Base-by-base conservation (phyloP, 2,329 filamentous ascomycete species). In the Beauveria bassiana region DNA sequence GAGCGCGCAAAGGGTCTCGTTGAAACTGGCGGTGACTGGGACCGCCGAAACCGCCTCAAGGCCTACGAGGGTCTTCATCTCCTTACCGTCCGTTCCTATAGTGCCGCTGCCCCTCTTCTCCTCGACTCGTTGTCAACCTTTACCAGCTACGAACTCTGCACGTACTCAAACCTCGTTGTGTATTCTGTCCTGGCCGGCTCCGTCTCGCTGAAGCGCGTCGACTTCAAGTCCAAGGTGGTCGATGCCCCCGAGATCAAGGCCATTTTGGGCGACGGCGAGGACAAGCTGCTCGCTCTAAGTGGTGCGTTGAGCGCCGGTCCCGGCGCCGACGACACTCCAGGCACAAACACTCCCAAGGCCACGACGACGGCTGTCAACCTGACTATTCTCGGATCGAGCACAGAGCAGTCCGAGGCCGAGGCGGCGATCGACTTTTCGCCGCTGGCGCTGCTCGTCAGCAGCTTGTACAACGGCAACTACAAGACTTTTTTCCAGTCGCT, bases 211-310 rank as follows among this genome's bases (percentile, higher is more conserved):
- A 96, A 97, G 80, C 89, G 95, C 54, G 91, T 97, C 40, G 95
- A 99, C 75, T 99, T 99, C 84, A 99, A 99, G 82, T 90, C 90
- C 66, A 98, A 98, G 81, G 95, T 99, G 28, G 93, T 99, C 46
- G 95, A 99, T 74, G 95, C 95, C 8, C 93, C 95, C 14, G 95
- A 99, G 78, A 97, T 99, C 78, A 96, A 95, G 78, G 95, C 95
- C 43, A 96, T 99, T 65, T 85, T 99, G 26, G 95, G 93, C 62
- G 88, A 93, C 68, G 88, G 88, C 26, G 90, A 96, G 69, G 93
- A 97, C 71, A 93, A 93, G 76, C 79, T 96, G 60, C 82, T 91
- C 38, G 92, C 91, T 0, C 79, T 97, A 24, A 86, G 87, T 34
- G 92, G 93, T 20, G 87, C 89, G 38, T 78, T 92, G 59, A 95